These are phyloP conservation scores for Mercurialis annua DNA, from an alignment of 345 rosid genomes.

Conservation along the genomic window DNA sequence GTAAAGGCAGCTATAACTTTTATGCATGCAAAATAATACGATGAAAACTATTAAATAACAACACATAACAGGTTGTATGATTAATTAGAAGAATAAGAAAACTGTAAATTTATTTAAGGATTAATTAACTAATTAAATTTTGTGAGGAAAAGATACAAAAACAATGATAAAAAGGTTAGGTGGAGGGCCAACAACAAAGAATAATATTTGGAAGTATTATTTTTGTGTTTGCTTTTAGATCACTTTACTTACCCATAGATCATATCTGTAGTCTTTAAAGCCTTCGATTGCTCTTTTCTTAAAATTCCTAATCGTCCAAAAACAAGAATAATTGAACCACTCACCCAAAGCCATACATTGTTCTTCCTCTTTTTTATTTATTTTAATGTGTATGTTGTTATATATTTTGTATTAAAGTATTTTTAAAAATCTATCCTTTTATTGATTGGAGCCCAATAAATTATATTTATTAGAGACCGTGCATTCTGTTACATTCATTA, in stretches of 20 bases:
- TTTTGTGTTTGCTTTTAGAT: conserved; percentile 24
- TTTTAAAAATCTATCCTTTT: too few relatives aligned
- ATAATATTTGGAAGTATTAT: background rate
- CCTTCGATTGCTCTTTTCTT: conserved; percentile 14
- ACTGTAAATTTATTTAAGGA: too few relatives aligned
- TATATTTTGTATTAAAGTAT: background rate
- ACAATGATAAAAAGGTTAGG: conserved; percentile 5
- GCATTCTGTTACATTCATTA: too few relatives aligned
- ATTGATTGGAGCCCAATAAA: too few relatives aligned
- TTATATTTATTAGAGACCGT: too few relatives aligned
- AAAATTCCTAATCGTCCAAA: conserved; percentile 6
- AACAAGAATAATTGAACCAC: conserved; percentile 26
- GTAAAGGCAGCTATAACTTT: background rate
- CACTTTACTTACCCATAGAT: conserved; percentile 8
- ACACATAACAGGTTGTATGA: background rate
- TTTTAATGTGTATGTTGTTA: background rate
- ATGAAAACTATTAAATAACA: background rate
- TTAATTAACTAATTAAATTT: background rate
- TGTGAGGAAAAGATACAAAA: background rate
- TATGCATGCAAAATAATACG: background rate
- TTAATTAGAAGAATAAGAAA: background rate
- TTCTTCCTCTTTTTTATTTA: background rate
- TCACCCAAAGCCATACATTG: background rate
- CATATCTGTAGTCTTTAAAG: conserved; percentile 14
- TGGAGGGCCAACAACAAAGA: background rate